Evolutionary conservation across 768 basidiomycete genomes (phyloP), one percentile per base, ranked within the genome.

Genomic region (Galerina sulciceps): DNA sequence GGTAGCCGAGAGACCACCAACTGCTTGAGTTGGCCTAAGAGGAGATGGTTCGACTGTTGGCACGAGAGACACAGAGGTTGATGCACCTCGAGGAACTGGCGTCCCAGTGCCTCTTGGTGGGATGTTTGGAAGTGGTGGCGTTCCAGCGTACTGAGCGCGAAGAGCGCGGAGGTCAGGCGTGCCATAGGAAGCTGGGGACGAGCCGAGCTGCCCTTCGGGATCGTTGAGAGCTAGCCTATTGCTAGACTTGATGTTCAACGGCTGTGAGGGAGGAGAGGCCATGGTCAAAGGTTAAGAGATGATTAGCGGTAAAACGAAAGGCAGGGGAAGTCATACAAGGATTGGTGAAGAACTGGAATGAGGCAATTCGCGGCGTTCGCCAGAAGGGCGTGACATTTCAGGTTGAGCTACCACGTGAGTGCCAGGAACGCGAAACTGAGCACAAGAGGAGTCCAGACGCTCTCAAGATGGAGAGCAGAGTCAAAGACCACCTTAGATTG

Each of bases 131-230:
- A 78, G 75, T 14, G 88, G 87, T 41, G 71, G 87, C 6, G 83
- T 82, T 14, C 83, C 84, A 6, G 75, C 67, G 64, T 88, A 90
- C 57, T 85, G 85, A 17, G 87, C 85, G 2, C 89, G 84, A n/a
- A 91, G 74, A 13, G 79, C 76, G 35, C 84, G 81, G 57, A 89
- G 72, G 65, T 88, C 85, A 6, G 90, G 88, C 17, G 90, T 89
- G 43, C 86, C 86, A 13, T 77, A 64, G 1, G 80, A 77, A 6
- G 70, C 62, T 15, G 70, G 61, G 41, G 72, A 64, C 9, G 75
- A 76, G 9, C 66, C 67, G 68, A 52, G 18, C 61, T 53, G 45
- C 44, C 67, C 22, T 70, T 49, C 52, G 20, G 58, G 44, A 51
- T 67, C 70, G 20, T 56, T 56, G 14, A 64, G 65, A 11, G 58